phyloP scores from a whole-genome alignment of 306 rosid species.

The Pachyrhizus erosus region DNA sequence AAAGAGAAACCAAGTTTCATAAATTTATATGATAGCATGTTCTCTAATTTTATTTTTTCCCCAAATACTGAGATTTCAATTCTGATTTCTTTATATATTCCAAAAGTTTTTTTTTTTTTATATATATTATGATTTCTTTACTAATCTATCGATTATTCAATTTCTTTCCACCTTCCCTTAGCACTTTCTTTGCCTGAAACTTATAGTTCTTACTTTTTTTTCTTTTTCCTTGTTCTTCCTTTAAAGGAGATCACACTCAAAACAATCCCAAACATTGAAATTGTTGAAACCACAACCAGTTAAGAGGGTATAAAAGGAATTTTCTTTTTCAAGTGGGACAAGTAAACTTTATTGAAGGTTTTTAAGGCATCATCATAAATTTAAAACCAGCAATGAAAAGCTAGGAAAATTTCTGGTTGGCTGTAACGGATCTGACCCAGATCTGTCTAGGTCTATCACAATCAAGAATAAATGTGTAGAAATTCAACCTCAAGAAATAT shows the following conservation, averaged over 20 bases:
- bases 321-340: background rate
- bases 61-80: background rate
- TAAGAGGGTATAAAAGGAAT: background rate
- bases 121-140: slow-evolving; percentile 26
- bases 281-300: slow-evolving; percentile 13
- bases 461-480: slow-evolving; percentile 25
- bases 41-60: slow-evolving; percentile 9
- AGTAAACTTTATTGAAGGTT: slow-evolving; percentile 14
- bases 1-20: slow-evolving; percentile 28
- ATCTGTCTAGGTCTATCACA: slow-evolving; percentile 27
- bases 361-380: slow-evolving; percentile 17
- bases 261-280: slow-evolving; percentile 32
- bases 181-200: background rate
- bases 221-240: slow-evolving; percentile 18
- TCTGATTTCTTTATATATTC: slow-evolving; percentile 11
- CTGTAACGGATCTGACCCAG: slow-evolving; percentile 24
- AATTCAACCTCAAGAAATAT: slow-evolving; percentile 31
- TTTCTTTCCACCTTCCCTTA: slow-evolving; percentile 26
- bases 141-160: slow-evolving; percentile 13
- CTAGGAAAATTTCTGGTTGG: slow-evolving; percentile 10
- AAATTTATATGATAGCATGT: slow-evolving; percentile 18
- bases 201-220: background rate
- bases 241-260: slow-evolving; percentile 17
- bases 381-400: slow-evolving; percentile 17
- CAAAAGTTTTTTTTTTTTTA: too few species aligned